Evolutionary conservation across 345 rosid species (phyloP), one percentile per base, ranked within the genome.

Genomic region (Erucastrum elatum): DNA sequence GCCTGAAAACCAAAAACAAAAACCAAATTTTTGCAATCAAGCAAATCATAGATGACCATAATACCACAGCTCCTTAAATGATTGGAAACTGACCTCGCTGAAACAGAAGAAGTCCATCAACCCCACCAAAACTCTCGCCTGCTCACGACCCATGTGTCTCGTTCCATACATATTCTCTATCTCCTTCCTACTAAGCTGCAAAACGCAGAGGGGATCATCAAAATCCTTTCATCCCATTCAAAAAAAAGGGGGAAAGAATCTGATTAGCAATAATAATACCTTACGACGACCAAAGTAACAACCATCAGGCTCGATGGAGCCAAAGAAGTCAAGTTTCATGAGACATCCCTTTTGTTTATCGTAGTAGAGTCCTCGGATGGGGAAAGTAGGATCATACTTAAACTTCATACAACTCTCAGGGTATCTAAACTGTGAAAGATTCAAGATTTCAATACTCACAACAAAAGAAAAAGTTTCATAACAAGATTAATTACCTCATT

Each of bases 61-160:
- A 2, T 53, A 29, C 27, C 56, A 44, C 4, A 1, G 9, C 12
- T 31, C 64, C 34, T 39, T 53, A 34, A 34, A 61, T 6, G 29
- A 49, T 15, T 35, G 2, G 8, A 70, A 80, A 85, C 84, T 63
- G 17, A 95, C 98, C 97, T 95, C 98, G 44, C 94, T 95, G 84
- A 95, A 95, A 84, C 99, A 95, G 83, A 95, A 95, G 87, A 92
- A 89, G 86, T 95, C 98, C 99, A 95, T 95, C 84, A 95, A 86
- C 56, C 98, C 98, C 76, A 90, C 96, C 37, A 95, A 90, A n/a
- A 74, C 87, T 49, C 90, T 91, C 1, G 96, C 98, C 83, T 92
- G 99, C 66, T 90, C 90, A 79, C 92, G 93, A 53, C 99, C 98
- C 77, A 95, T 88, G 77, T 89, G 99, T 67, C 99, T 80, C 0